A percentile compares a stretch with the other conserved stretches of the same genome.
These are phyloP conservation scores for Lasiosphaeria ovina DNA, from an alignment of 495 filamentous ascomycete species.

Conservation along the genomic window DNA sequence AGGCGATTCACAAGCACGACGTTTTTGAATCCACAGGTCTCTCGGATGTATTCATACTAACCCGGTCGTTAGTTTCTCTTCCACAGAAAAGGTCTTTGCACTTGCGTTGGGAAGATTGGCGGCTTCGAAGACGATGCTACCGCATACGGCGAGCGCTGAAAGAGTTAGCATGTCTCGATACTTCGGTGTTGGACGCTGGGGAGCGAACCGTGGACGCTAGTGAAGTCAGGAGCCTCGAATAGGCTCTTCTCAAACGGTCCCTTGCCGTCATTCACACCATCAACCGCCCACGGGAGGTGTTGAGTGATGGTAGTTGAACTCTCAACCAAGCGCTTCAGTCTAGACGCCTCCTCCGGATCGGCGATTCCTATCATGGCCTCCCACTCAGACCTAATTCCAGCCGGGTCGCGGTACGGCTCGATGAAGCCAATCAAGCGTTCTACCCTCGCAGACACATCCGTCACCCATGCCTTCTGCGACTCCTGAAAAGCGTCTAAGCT, in stretches of 20 bases:
- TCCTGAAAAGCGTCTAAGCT: neutral
- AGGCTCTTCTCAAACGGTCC: neutral
- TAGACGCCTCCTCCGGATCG: neutral
- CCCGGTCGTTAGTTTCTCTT: no score
- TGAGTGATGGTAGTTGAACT: neutral
- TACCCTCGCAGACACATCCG: neutral
- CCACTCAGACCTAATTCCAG: neutral
- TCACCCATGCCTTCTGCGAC: constrained; percentile 2
- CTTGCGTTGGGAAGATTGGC: neutral
- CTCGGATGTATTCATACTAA: neutral
- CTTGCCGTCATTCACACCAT: constrained; percentile 3
- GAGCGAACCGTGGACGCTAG: neutral
- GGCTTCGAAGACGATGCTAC: neutral
- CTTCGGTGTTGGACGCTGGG: neutral
- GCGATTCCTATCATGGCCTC: neutral
- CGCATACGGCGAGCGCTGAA: neutral
- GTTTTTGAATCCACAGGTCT: neutral
- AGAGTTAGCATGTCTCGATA: neutral
- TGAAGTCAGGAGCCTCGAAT: constrained; percentile 4
- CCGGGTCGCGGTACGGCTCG: constrained; percentile 4
- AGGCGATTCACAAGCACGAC: neutral
- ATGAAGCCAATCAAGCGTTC: constrained; percentile 3
- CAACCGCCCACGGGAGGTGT: constrained; percentile 1
- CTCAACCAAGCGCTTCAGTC: neutral
- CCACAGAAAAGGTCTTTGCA: neutral